Evolutionary conservation across 2,329 filamentous ascomycete genomes (phyloP), one percentile per base, ranked within the genome.

Genomic region (Reticulascus tulasneorum): DNA sequence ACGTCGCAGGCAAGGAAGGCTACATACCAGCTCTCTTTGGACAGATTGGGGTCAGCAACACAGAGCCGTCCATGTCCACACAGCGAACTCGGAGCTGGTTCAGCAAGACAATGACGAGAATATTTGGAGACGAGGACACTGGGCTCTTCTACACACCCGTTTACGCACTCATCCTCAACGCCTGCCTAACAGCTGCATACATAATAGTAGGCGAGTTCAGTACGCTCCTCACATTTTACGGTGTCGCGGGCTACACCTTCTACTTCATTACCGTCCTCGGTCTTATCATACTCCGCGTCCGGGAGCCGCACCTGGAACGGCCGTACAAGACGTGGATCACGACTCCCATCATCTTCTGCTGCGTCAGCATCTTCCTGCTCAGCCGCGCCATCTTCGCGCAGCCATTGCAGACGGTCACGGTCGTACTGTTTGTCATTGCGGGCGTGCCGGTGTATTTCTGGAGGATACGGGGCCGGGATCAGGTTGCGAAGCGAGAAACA

Each of bases 311-410:
- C 44, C 73, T 98, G 29, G 89, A 96, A 59, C 69, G 93, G 18
- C 91, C 93, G 1, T 98, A 98, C 63, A 83, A 81, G 58, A 95
- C 90, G 4, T 98, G 91, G 93, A 95, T 98, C 54, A 84, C 84
- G 1, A 98, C 93, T 3, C 93, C 93, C 9, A 91, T 98, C 47
- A 91, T 96, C 38, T 98, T 98, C 59, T 98, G 93, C 73, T 98
- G 93, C 55, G 93, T 98, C 24, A 94, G 87, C 57, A 62, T 98
- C 47, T 98, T 98, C 56, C 62, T 98, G 47, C 75, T 98, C 26
- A 90, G 82, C 54, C 74, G 93, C 33, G 89, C 90, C 4, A 81
- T 97, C 11, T 93, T 98, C 55, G 85, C 89, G 21, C 83, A 95
- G 62, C 93, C 93, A 5, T 51, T 94, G 33, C 90, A 98, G 70